phyloP scores from a whole-genome alignment of 1,284 basidiomycete genomes.

The Xanthoconium separans region DNA sequence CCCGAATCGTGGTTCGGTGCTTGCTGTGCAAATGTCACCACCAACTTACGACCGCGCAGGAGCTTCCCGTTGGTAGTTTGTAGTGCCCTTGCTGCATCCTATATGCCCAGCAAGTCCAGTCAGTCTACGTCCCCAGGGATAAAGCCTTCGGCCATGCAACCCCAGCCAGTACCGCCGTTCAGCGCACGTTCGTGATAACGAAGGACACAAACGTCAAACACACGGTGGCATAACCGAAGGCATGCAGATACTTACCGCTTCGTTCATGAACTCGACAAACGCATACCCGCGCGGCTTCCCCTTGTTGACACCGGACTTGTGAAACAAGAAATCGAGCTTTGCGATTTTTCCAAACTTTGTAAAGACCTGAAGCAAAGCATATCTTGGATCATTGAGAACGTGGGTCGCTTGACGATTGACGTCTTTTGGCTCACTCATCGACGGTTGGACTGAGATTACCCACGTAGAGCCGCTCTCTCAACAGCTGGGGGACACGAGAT shows the following conservation, averaged over 20 bases:
- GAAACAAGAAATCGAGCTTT: conserved; percentile 93
- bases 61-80: conserved; percentile 76
- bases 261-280: conserved; percentile 82
- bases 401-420: conserved; percentile 2
- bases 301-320: conserved; percentile 85
- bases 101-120: conserved; percentile 17
- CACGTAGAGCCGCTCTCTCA: conserved; percentile 81
- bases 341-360: conserved; percentile 89
- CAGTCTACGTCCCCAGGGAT: conserved; percentile 16
- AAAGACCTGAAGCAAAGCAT: conserved; percentile 86
- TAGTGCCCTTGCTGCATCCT: conserved; percentile 88
- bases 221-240: conserved; percentile 19
- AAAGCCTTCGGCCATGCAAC: conserved; percentile 22
- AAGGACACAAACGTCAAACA: conserved; percentile 29
- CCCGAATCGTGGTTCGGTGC: conserved; percentile 53
- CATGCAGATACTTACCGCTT: conserved; percentile 64
- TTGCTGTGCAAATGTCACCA: conserved; percentile 88
- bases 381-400: conserved; percentile 46
- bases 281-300: conserved; percentile 96
- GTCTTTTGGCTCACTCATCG: conserved; percentile 70
- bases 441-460: conserved; percentile 88
- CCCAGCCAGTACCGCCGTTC: conserved; percentile 20
- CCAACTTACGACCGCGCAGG: conserved; percentile 81
- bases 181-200: conserved; percentile 52
- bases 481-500: conserved; percentile 33